Evolutionary conservation across 768 basidiomycete species (phyloP).

Genomic region (Calocera viscosa): DNA sequence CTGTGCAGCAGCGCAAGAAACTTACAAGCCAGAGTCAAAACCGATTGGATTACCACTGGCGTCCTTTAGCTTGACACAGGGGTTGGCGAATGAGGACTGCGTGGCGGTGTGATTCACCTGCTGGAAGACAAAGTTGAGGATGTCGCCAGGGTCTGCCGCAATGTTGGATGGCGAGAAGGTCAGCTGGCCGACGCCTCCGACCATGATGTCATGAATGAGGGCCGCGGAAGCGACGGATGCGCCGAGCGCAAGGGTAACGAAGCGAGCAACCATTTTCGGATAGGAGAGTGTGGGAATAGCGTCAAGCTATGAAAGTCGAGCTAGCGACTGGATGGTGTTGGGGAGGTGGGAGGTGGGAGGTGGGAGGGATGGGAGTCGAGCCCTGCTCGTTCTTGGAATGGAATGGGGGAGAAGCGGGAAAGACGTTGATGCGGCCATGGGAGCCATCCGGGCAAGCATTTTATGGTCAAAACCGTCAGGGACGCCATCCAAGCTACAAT

Average conservation of each 20-base stretch:
- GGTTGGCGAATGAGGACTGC: slow-evolving; percentile 32
- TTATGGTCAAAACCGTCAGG: neutral
- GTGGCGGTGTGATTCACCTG: slow-evolving; percentile 50
- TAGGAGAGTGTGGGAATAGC: neutral
- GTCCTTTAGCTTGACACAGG: slow-evolving; percentile 31
- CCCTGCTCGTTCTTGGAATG: neutral
- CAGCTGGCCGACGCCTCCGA: slow-evolving; percentile 31
- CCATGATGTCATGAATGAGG: slow-evolving; percentile 31
- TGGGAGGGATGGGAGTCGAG: neutral
- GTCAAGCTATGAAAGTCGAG: neutral
- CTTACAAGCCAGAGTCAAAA: slow-evolving; percentile 43
- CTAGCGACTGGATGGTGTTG: neutral
- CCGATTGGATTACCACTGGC: slow-evolving; percentile 30
- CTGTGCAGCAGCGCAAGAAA: neutral
- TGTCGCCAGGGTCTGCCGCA: slow-evolving; percentile 38
- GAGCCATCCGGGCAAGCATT: neutral
- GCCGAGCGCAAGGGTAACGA: neutral
- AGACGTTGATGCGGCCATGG: neutral
- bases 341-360: neutral
- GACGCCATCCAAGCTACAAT: neutral
- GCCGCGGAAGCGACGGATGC: neutral
- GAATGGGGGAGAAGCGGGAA: neutral
- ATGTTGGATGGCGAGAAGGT: slow-evolving; percentile 37
- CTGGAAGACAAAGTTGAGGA: slow-evolving; percentile 44
- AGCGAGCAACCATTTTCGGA: neutral